Evolutionary conservation across 2,329 filamentous ascomycete species (phyloP).

Genomic region (Pseudocercospora macadamiae): DNA sequence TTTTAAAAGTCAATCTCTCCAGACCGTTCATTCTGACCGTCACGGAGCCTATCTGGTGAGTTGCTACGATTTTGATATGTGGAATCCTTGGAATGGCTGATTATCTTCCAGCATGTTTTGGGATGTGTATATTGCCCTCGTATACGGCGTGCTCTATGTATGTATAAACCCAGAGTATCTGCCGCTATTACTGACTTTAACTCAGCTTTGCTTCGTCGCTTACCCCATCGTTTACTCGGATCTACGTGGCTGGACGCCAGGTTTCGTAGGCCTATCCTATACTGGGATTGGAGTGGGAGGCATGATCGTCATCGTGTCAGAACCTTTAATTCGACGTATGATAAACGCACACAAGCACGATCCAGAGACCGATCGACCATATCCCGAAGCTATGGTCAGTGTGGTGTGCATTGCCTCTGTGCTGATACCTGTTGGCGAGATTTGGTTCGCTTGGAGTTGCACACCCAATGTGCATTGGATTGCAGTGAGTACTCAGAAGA

Average conservation of each 20-base stretch:
- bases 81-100: background rate
- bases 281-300: constrained; percentile 67
- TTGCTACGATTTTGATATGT: background rate
- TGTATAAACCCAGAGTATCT: background rate
- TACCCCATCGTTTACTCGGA: constrained; percentile 83
- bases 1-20: constrained; percentile 75
- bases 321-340: constrained; percentile 73
- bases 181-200: background rate
- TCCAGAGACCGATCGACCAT: constrained; percentile 70
- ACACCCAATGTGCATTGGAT: constrained; percentile 83
- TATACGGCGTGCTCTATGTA: constrained; percentile 79
- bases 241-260: constrained; percentile 74
- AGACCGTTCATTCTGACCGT: constrained; percentile 76
- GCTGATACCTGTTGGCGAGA: constrained; percentile 74
- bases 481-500: constrained; percentile 25
- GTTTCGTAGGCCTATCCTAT: constrained; percentile 76
- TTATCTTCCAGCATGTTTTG: constrained; percentile 65
- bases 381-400: constrained; percentile 79
- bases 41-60: constrained; percentile 82
- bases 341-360: constrained; percentile 78
- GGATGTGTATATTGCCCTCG: constrained; percentile 71
- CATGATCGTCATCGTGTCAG: constrained; percentile 55
- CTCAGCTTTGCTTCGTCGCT: constrained; percentile 76
- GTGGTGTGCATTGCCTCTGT: constrained; percentile 79
- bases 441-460: constrained; percentile 88